A percentile compares a stretch with the other conserved stretches of the same genome.
Evolutionary conservation across 805 yeast genomes (phyloP).

Genomic region (Wickerhamomyces ciferrii): DNA sequence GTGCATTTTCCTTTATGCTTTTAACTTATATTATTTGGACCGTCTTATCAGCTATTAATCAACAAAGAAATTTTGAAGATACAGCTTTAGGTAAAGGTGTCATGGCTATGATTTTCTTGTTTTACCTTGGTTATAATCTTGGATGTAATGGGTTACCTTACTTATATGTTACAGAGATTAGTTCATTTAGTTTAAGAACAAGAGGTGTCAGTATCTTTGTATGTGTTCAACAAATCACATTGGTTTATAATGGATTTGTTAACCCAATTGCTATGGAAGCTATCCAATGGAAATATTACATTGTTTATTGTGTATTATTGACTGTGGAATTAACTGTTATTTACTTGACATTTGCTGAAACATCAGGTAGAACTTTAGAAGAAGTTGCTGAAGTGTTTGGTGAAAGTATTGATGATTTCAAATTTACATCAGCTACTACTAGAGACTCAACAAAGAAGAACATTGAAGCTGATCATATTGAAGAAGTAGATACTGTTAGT

Average conservation of each 20-base stretch:
- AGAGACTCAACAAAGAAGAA: too few species aligned
- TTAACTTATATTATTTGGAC: slow-evolving; percentile 38
- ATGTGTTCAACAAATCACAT: not conserved
- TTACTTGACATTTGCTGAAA: slow-evolving; percentile 25
- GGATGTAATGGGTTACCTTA: slow-evolving; percentile 41
- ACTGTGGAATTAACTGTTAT: slow-evolving; percentile 20
- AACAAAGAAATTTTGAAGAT: slow-evolving; percentile 33
- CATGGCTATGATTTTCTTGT: slow-evolving; percentile 45
- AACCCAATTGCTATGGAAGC: slow-evolving; percentile 28
- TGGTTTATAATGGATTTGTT: slow-evolving; percentile 20
- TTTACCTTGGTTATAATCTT: slow-evolving; percentile 34
- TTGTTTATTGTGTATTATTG: slow-evolving; percentile 22
- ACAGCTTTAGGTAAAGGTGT: slow-evolving; percentile 39
- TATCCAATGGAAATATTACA: slow-evolving; percentile 25
- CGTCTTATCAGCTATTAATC: slow-evolving; percentile 39
- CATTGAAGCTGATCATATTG: too few species aligned
- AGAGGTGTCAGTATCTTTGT: slow-evolving; percentile 20
- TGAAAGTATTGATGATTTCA: not conserved
- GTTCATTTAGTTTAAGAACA: slow-evolving; percentile 28
- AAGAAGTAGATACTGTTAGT: too few species aligned
- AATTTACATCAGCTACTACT: too few species aligned
- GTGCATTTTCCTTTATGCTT: slow-evolving; percentile 31
- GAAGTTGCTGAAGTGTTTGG: slow-evolving; percentile 20
- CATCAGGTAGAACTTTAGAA: slow-evolving; percentile 26
- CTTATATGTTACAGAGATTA: slow-evolving; percentile 38